Conservation (phyloP, 768 basidiomycete genomes). For the Termitomyces sp. region DNA sequence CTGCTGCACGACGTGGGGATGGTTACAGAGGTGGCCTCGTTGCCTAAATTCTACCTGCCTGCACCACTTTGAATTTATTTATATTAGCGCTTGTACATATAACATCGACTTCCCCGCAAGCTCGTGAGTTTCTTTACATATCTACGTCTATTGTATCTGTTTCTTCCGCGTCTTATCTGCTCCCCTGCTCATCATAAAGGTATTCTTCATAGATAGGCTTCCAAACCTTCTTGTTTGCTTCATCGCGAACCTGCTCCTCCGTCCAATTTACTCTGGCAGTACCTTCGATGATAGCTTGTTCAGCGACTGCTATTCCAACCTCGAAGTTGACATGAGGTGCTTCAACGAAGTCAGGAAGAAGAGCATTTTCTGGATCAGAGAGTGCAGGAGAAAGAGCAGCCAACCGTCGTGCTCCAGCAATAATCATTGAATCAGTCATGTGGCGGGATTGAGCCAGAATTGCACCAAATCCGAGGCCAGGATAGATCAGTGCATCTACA, state of each 20-base stretch:
- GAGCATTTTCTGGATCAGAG: conserved; percentile 61
- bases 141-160: neutral
- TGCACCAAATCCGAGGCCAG: conserved; percentile 79
- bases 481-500: conserved; percentile 80
- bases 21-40: conserved; percentile 57
- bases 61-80: neutral
- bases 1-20: conserved; percentile 58
- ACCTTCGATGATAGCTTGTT: conserved; percentile 74
- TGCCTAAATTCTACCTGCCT: neutral
- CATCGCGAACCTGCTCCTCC: conserved; percentile 49
- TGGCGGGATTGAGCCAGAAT: conserved; percentile 58
- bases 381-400: conserved; percentile 73
- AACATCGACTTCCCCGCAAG: neutral
- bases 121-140: neutral
- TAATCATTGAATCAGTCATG: conserved; percentile 85
- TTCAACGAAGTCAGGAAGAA: conserved; percentile 74
- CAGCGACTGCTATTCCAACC: conserved; percentile 76
- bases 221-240: conserved; percentile 53
- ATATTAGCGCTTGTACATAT: neutral
- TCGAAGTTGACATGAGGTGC: conserved; percentile 74
- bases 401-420: conserved; percentile 71
- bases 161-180: neutral
- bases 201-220: conserved; percentile 61
- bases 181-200: conserved; percentile 54
- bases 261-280: conserved; percentile 54